Evolutionary conservation across 2,329 filamentous ascomycete genomes (phyloP), one percentile per base, ranked within the genome.

Genomic region (Daldinia sp.): DNA sequence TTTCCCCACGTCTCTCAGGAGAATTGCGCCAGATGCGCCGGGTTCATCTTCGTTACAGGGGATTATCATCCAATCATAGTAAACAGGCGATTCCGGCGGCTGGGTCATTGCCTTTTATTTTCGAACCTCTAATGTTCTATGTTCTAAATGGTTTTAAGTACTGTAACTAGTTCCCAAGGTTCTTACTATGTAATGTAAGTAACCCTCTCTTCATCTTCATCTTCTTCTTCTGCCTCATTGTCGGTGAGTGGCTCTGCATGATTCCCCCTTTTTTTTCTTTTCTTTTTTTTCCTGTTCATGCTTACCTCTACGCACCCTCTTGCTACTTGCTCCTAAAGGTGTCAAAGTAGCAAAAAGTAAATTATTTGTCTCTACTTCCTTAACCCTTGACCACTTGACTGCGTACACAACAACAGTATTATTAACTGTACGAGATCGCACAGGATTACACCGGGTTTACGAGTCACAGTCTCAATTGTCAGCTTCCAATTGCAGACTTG

Each of bases 171-270:
- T n/a, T n/a, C n/a, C n/a, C n/a, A n/a, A n/a, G n/a, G n/a, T n/a
- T n/a, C n/a, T n/a, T n/a, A n/a, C n/a, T n/a, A n/a, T n/a, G n/a
- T n/a, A n/a, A 54, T 61, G 47, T 63, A 66, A 34, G 53, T 52
- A 43, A 55, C 41, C 47, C 34, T 51, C n/a, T n/a, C n/a, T n/a
- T n/a, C n/a, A n/a, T n/a, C n/a, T n/a, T n/a, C n/a, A n/a, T n/a
- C n/a, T n/a, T n/a, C n/a, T n/a, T n/a, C n/a, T n/a, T n/a, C 65
- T 67, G 59, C 65, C 62, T 67, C 53, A 63, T 53, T 67, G 62
- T 67, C 65, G 62, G 65, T 65, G 65, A 65, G 32, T 65, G 59
- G 65, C 49, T 39, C 51, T 58, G 41, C 58, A 25, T 58, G 25
- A 25, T 55, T 55, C 52, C n/a, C n/a, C n/a, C n/a, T n/a, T 17